Conservation (phyloP, 73 alveolate species). For the Blepharisma stoltei region DNA sequence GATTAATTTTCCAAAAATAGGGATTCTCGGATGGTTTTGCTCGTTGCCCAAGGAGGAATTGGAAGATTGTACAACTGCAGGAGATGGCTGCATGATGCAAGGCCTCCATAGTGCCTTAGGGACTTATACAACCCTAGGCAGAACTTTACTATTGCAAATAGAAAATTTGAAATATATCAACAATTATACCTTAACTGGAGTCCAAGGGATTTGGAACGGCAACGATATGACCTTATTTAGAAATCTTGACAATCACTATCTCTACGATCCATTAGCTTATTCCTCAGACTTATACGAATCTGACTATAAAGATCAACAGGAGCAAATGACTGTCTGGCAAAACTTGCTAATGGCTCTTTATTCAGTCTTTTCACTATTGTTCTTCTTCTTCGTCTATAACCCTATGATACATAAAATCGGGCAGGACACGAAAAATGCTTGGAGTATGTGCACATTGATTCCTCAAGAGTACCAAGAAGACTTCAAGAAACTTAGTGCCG, state of each 20-base stretch:
- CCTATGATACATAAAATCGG: neutral
- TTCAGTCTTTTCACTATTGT: neutral
- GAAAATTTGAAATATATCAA: neutral
- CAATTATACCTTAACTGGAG: neutral
- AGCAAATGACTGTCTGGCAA: neutral
- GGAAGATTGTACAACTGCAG: neutral
- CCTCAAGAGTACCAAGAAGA: conserved; percentile 9
- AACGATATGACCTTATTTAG: neutral
- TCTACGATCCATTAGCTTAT: neutral
- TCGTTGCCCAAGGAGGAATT: too few species aligned
- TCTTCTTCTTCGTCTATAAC: neutral
- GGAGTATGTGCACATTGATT: conserved; percentile 6
- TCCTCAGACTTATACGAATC: neutral
- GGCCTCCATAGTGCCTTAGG: conserved; percentile 8
- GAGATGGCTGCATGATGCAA: neutral
- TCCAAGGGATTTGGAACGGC: neutral
- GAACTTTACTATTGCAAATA: neutral
- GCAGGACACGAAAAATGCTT: neutral
- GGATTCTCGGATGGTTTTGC: too few species aligned
- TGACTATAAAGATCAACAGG: conserved; percentile 1
- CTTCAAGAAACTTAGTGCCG: neutral
- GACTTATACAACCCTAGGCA: neutral
- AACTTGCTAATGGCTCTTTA: neutral
- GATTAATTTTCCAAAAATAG: too few species aligned
- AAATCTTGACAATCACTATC: neutral